Percentiles rank a stretch among this genome's conserved stretches.
Conservation (phyloP, 352 stramenopile species). For the Phytopythium helicoides region DNA sequence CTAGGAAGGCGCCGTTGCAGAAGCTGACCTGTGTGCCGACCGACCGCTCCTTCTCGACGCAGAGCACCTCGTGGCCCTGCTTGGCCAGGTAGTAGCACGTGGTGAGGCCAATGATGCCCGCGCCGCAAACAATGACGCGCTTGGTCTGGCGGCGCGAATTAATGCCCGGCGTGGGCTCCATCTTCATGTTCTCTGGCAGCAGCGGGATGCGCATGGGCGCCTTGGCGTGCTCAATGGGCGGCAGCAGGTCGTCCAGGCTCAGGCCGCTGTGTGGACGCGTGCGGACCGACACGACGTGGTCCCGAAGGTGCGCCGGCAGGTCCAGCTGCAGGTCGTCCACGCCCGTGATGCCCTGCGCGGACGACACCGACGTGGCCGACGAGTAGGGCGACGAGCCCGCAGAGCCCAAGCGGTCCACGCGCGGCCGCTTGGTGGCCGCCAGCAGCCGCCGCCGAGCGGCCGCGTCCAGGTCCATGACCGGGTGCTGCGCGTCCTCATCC, state of each 20-base stretch:
- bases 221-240: conserved; percentile 53
- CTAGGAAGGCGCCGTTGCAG: conserved; percentile 81
- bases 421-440: conserved; percentile 25
- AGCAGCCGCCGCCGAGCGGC: conserved; percentile 24
- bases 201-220: conserved; percentile 57
- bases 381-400: conserved; percentile 42
- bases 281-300: conserved; percentile 52
- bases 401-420: conserved; percentile 28
- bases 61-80: conserved; percentile 84
- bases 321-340: conserved; percentile 44
- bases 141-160: conserved; percentile 58
- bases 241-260: conserved; percentile 42
- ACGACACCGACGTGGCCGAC: conserved; percentile 29
- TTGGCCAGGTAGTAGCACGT: conserved; percentile 87
- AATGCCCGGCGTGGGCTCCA: conserved; percentile 59
- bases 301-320: conserved; percentile 52
- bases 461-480: conserved; percentile 37
- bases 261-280: conserved; percentile 27
- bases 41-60: conserved; percentile 77
- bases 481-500: conserved; percentile 39
- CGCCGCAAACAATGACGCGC: conserved; percentile 83
- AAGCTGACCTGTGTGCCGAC: conserved; percentile 81
- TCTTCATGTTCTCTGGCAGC: conserved; percentile 63
- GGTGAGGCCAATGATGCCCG: conserved; percentile 82
- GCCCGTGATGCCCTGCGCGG: conserved; percentile 16